Evolutionary conservation across 305 asterid genomes (phyloP).

Genomic region (Striga hermonthica): DNA sequence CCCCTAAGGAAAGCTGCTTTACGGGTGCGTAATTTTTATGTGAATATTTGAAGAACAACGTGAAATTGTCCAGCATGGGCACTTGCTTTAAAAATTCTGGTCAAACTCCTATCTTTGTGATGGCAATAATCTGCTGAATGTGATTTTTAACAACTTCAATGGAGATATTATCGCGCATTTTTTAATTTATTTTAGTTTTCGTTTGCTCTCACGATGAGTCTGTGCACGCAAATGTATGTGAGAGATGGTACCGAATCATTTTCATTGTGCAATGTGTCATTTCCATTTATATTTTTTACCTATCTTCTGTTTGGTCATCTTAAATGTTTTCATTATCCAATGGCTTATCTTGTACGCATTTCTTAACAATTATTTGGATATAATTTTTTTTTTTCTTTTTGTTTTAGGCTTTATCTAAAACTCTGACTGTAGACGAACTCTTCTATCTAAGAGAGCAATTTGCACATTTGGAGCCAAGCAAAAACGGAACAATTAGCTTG

Average conservation of each 20-base stretch:
- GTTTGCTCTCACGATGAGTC: no score
- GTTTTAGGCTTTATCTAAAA: slow-evolving; percentile 66
- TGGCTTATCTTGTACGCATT: slow-evolving; percentile 6
- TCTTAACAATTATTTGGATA: not conserved
- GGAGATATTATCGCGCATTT: no score
- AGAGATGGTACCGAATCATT: no score
- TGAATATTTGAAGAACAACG: not conserved
- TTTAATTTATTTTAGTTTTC: no score
- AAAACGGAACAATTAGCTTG: slow-evolving; percentile 56
- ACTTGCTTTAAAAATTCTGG: no score
- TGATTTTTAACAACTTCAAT: no score
- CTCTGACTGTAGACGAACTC: slow-evolving; percentile 63
- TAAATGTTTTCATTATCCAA: slow-evolving; percentile 3
- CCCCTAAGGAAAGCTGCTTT: slow-evolving; percentile 94
- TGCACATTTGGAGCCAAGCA: slow-evolving; percentile 60
- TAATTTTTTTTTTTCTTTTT: not conserved
- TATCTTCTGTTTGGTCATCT: not conserved
- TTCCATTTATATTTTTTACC: not conserved
- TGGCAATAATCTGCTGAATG: no score
- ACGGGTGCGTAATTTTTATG: slow-evolving; percentile 48
- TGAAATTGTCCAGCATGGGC: no score
- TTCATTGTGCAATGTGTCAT: no score
- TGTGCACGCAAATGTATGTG: no score
- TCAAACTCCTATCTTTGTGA: no score
- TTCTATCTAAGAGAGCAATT: slow-evolving; percentile 66